phyloP scores from a whole-genome alignment of 345 rosid species.

The Ceriops tagal region DNA sequence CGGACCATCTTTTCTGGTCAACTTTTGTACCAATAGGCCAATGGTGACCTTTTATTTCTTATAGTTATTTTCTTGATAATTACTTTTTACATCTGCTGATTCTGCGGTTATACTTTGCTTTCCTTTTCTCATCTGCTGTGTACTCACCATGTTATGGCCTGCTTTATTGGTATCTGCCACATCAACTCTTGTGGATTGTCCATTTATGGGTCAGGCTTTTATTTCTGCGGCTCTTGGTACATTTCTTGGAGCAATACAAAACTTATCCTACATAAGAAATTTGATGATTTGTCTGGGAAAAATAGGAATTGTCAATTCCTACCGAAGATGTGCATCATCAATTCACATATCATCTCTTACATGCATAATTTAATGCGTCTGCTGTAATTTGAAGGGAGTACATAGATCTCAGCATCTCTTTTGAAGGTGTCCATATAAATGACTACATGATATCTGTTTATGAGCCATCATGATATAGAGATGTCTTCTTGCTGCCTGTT shows the following conservation, averaged over 20 bases:
- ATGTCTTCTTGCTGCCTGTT: neutral
- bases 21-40: neutral
- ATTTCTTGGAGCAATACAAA: neutral
- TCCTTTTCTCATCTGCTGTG: neutral
- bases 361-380: neutral
- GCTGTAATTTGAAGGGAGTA: neutral
- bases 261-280: neutral
- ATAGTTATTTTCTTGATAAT: neutral
- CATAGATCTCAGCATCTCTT: no score
- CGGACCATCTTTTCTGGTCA: neutral
- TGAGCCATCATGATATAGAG: neutral
- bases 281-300: neutral
- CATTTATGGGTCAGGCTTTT: neutral
- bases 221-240: neutral
- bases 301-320: neutral
- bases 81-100: neutral
- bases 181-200: neutral
- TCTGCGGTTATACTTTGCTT: neutral
- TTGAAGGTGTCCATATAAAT: neutral
- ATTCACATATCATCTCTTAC: neutral
- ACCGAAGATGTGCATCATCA: neutral
- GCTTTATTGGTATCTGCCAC: neutral
- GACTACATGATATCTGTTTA: neutral
- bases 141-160: neutral
- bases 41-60: neutral